Evolutionary conservation across 129 eudicot genomes (phyloP).

Genomic region (Solidago caesia): DNA sequence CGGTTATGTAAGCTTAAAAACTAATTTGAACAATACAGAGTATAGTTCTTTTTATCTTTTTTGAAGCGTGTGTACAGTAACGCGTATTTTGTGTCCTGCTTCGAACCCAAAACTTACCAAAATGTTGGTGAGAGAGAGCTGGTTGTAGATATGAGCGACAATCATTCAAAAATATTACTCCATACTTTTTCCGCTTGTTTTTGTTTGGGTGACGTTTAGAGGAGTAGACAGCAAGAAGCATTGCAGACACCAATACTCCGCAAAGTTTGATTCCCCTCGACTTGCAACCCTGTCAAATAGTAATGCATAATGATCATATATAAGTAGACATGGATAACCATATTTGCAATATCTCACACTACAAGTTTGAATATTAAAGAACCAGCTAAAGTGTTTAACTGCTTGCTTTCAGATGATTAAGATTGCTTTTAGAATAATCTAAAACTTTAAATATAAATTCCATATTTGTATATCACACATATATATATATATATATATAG

Average conservation of each 20-base stretch:
- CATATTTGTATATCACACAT: too few species aligned
- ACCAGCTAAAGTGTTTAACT: background rate
- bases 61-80: background rate
- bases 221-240: constrained; percentile 44
- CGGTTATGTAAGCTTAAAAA: too few species aligned
- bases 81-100: background rate
- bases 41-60: too few species aligned
- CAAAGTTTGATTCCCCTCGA: constrained; percentile 57
- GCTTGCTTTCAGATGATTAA: background rate
- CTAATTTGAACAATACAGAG: too few species aligned
- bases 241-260: constrained; percentile 48
- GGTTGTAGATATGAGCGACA: constrained; percentile 51
- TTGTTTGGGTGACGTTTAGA: constrained; percentile 20
- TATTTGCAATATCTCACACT: background rate
- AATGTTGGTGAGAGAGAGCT: constrained; percentile 40
- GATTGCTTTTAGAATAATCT: background rate
- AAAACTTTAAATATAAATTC: too few species aligned
- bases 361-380: background rate
- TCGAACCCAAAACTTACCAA: constrained; percentile 23
- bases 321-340: background rate
- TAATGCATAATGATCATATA: background rate
- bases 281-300: constrained; percentile 43
- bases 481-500: too few species aligned
- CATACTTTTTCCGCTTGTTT: constrained; percentile 40
- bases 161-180: constrained; percentile 48